phyloP scores from a whole-genome alignment of 768 basidiomycete genomes.

The Erythrobasidium yunnanense region DNA sequence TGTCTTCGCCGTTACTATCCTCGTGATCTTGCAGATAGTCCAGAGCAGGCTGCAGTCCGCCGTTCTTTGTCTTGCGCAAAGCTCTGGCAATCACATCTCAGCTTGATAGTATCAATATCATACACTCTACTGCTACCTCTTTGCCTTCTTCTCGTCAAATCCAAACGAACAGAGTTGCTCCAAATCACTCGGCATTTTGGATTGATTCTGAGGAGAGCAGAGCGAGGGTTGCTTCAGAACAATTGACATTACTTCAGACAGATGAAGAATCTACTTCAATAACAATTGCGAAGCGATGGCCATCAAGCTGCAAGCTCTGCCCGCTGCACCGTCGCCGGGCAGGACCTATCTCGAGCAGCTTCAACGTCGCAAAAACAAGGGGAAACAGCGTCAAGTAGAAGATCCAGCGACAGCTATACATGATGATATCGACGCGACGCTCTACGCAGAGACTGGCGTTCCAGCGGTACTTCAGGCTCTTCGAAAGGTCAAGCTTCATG shows the following conservation, averaged over 20 bases:
- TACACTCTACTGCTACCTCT: background rate
- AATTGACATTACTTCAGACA: no score
- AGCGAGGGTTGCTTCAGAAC: no score
- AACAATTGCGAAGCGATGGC: no score
- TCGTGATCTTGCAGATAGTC: slow-evolving; percentile 36
- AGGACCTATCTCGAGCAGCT: background rate
- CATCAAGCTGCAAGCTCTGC: background rate
- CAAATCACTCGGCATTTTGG: slow-evolving; percentile 53
- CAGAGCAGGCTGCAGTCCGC: slow-evolving; percentile 69
- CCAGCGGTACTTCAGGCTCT: no score
- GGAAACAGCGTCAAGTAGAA: background rate
- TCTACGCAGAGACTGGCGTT: background rate
- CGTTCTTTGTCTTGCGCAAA: slow-evolving; percentile 42
- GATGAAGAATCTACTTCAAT: no score
- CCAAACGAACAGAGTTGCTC: slow-evolving; percentile 54
- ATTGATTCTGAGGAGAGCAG: no score
- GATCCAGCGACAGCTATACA: background rate
- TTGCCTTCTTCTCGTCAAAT: slow-evolving; percentile 14
- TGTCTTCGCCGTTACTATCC: slow-evolving; percentile 16
- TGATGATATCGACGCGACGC: background rate
- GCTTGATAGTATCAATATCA: background rate
- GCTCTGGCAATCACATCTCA: background rate
- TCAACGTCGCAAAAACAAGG: slow-evolving; percentile 5
- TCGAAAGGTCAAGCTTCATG: background rate
- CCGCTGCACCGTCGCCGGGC: slow-evolving; percentile 6